Conservation (phyloP, 257 asterid species). For the Solanum ahanhuiri region DNA sequence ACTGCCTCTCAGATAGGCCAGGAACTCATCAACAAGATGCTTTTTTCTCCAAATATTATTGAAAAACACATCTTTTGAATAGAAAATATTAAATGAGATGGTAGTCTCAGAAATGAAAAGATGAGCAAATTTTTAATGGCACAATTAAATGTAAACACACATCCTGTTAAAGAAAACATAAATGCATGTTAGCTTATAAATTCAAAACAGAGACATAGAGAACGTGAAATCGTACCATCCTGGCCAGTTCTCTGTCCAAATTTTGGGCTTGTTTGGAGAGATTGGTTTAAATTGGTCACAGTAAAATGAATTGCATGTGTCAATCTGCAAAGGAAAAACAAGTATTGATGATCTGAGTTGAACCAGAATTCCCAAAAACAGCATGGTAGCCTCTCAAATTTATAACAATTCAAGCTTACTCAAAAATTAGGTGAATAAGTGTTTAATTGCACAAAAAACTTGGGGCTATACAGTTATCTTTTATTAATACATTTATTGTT, state of each 20-base stretch:
- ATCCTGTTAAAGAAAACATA: not conserved
- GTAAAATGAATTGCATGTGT: slow-evolving; percentile 84
- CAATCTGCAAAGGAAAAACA: slow-evolving; percentile 44
- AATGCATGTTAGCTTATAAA: not conserved
- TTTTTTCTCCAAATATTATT: not conserved
- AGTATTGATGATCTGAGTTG: too few species aligned
- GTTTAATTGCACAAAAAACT: not conserved
- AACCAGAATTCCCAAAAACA: too few species aligned
- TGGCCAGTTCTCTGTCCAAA: slow-evolving; percentile 99
- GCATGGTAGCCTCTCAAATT: not conserved
- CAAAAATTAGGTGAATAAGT: not conserved
- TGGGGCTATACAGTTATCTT: not conserved
- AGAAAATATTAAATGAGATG: not conserved
- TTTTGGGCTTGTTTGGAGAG: slow-evolving; percentile 65
- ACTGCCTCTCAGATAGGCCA: not conserved
- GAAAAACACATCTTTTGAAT: not conserved
- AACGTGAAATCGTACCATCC: slow-evolving; percentile 48
- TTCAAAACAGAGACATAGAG: not conserved
- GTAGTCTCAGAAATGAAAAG: not conserved
- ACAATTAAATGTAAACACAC: not conserved
- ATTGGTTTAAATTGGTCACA: slow-evolving; percentile 75
- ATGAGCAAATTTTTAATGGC: not conserved
- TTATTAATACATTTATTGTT: not conserved
- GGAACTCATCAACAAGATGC: not conserved
- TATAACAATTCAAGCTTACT: not conserved